A percentile compares a stretch with the other conserved stretches of the same genome.
Conservation (phyloP, 1,284 basidiomycete genomes). For the Porodaedalea pini region DNA sequence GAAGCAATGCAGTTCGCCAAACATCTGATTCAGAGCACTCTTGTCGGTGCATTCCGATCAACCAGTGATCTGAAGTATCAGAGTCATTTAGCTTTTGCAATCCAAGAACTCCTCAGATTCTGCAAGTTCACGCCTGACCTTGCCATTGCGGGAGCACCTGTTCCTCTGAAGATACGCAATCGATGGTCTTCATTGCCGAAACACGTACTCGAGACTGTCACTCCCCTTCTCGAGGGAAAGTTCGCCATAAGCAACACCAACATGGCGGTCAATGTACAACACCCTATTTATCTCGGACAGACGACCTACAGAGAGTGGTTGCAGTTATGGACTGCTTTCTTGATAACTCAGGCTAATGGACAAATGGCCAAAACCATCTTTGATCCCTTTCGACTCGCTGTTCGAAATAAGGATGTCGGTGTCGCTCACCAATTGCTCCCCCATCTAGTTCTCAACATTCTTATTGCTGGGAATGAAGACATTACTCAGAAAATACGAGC, state of each 20-base stretch:
- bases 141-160: conserved; percentile 46
- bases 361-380: conserved; percentile 68
- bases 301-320: conserved; percentile 95
- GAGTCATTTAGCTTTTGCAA: conserved; percentile 83
- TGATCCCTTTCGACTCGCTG: conserved; percentile 71
- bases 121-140: conserved; percentile 82
- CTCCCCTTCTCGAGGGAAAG: conserved; percentile 80
- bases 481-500: conserved; percentile 64
- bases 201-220: conserved; percentile 83
- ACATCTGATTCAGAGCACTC: conserved; percentile 81
- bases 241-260: conserved; percentile 50
- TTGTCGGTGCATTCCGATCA: conserved; percentile 90
- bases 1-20: conserved; percentile 83
- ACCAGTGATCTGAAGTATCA: conserved; percentile 95
- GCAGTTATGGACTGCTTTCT: conserved; percentile 82
- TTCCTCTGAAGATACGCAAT: conserved; percentile 63
- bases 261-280: conserved; percentile 35
- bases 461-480: conserved; percentile 71
- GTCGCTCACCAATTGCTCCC: conserved; percentile 91
- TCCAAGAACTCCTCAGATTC: conserved; percentile 89
- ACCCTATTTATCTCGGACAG: conserved; percentile 77
- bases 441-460: conserved; percentile 84
- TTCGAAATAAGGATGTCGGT: conserved; percentile 86
- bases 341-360: conserved; percentile 72
- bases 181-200: conserved; percentile 81